Base-by-base conservation (phyloP, 257 asterid genomes). In the Solanum neorickii region DNA sequence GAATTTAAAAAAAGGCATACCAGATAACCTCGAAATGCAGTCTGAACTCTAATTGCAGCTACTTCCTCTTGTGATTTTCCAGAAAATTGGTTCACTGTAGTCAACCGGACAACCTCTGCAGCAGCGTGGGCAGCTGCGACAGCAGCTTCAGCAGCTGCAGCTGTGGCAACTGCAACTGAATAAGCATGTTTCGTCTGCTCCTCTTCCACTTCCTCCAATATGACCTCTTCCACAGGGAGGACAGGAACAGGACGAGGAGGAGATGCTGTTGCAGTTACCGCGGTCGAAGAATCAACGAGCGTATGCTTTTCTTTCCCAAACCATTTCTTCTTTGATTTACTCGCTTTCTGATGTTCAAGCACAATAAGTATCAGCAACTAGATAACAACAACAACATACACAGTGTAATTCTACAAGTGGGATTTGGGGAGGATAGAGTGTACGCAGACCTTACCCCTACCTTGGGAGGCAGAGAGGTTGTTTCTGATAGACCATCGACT, bases 1-100 rank as follows among this genome's bases (percentile, higher is more conserved):
- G 1, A 5, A n/a, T 5, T 1, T 42, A n/a, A n/a, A 87, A 56
- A 52, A 52, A 52, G 23, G 29, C 84, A 41, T 91, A 97, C 99
- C 95, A 93, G 84, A 89, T 96, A 91, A 89, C 99, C 99, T 78
- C 99, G 97, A 83, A 97, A 97, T 56, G 96, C 97, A 12, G 97
- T 96, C 91, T 97, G 99, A 89, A 96, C 93, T 91, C 84, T 94
- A 87, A 95, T 91, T 35, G 97, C 98, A 2, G 99, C 97, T 75
- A 91, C 95, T 93, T 96, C 99, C 90, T 95, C 98, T 87, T 60
- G 60, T 1, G 98, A 91, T 89, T 93, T 94, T 9, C 98, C 98
- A 1, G 93, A 52, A 88, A 90, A 93, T 7, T 89, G 93, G 80
- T 92, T 27, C 27, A 73, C 91, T 3, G 91, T 86, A 33, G 95